Evolutionary conservation across 2,329 filamentous ascomycete species (phyloP), one percentile per base, ranked within the genome.

Genomic region (Aspergillus floridensis): DNA sequence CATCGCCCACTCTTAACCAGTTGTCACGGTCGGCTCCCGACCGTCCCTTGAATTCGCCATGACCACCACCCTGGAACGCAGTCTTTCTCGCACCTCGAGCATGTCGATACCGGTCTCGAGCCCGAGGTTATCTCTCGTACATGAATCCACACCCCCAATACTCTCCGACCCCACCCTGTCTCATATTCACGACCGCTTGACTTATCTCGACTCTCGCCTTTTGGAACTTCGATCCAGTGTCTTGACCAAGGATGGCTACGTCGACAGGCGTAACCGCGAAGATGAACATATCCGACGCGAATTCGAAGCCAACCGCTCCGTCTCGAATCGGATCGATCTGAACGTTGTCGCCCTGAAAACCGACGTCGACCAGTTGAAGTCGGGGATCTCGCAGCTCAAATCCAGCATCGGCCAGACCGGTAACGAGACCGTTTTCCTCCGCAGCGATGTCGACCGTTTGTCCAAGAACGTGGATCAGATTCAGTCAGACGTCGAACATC

Each of bases 201-300:
- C 72, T 57, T 68, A 73, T 38, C 68, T 77, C 10, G 75, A 77
- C 49, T 73, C 75, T 4, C 73, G 71, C 52, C 65, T 77, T 6
- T 65, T 71, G 29, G 74, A 77, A 19, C 66, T 77, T n/a, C 73
- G 72, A 31, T 70, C 73, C 14, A 70, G 66, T 26, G 66, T 75
- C n/a, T 58, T 77, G 31, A 77, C 75, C 22, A 75, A 74, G 58
- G 74, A 77, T 51, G 69, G 66, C 26, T 77, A 77, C 64, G 66
- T 72, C 49, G 74, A 77, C 53, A 71, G 74, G 56, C 68, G 74
- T 2, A 77, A 76, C 60, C 70, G 72, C 16, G 74, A 77, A 65
- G 75, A 77, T 60, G 68, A 75, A 11, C 70, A 73, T 48, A 69
- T 77, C 35, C 71, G 73, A 47, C 73, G 74, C 6, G 75, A 77